Evolutionary conservation across 306 rosid genomes (phyloP), one percentile per base, ranked within the genome.

Genomic region (Prunus mongolica): DNA sequence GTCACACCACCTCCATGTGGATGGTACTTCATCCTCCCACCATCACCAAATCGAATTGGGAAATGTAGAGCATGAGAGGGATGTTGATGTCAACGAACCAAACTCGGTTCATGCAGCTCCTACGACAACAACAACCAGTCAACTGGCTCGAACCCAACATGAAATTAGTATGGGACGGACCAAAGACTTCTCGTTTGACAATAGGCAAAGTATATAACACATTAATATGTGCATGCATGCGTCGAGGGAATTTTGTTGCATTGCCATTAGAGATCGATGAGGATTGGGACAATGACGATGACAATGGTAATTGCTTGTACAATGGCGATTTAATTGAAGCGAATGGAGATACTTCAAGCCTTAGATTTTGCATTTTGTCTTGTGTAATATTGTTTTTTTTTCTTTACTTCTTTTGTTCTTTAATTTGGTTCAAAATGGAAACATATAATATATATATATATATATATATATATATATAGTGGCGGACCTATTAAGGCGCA

Each of bases 111-210:
- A 19, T 2, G 30, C 3, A 28, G 30, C 74, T 18, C 25, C 65
- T 4, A 44, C 15, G 0, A 20, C 51, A 1, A 2, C 15, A 27
- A 24, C 41, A 38, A n/a, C 27, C 44, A 22, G 24, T 5, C 44
- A 72, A 50, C 67, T 32, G 11, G 15, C 28, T 49, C 75, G 3
- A 1, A 44, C 34, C 46, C 84, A 84, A 51, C 77, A 80, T 4
- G 74, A 74, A 38, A 72, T 82, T 49, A 58, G 74, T 60, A 61
- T 82, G 4, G 87, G 78, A 14, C 79, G 5, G 12, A 68, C 69
- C 63, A 80, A 85, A 2, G 97, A 91, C 3, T 89, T 89, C 61
- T 91, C 95, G 0, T 91, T 89, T 76, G 90, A 88, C 61, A 88
- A 77, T 45, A 76, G 86, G 60, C 61, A 71, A 3, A 55, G 55